Conservation (phyloP, 1,139 yeast genomes). For the Pichia sp. region DNA sequence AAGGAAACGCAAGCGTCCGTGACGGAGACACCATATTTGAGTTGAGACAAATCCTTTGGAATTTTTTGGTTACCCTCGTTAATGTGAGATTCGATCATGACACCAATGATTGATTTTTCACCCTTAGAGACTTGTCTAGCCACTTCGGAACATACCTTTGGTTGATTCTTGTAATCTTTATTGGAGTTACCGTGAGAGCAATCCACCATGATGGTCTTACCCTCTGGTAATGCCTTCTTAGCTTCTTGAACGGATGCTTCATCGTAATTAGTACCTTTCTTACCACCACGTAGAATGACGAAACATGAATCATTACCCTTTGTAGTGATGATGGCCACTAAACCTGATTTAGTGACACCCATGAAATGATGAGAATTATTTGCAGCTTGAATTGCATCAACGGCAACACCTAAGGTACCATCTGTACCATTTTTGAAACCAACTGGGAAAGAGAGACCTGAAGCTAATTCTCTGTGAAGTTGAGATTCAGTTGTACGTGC, state of each 20-base stretch:
- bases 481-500: constrained; percentile 99
- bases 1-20: constrained; percentile 96
- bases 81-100: constrained; percentile 93
- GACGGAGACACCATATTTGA: constrained; percentile 93
- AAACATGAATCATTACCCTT: constrained; percentile 88
- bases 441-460: constrained; percentile 95
- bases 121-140: constrained; percentile 80
- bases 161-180: constrained; percentile 93
- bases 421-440: constrained; percentile 99
- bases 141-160: constrained; percentile 72
- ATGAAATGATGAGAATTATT: constrained; percentile 90
- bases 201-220: constrained; percentile 76
- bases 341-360: constrained; percentile 95
- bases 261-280: constrained; percentile 88
- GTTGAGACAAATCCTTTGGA: constrained; percentile 62
- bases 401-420: constrained; percentile 87
- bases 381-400: constrained; percentile 92
- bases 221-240: constrained; percentile 49
- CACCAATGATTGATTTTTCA: constrained; percentile 75
- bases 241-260: constrained; percentile 70
- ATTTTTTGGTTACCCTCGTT: constrained; percentile 88
- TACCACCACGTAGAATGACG: constrained; percentile 93
- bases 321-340: constrained; percentile 93
- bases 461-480: constrained; percentile 93
- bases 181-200: constrained; percentile 96